Evolutionary conservation across 129 eudicot species (phyloP).

Genomic region (Tagetes patula): DNA sequence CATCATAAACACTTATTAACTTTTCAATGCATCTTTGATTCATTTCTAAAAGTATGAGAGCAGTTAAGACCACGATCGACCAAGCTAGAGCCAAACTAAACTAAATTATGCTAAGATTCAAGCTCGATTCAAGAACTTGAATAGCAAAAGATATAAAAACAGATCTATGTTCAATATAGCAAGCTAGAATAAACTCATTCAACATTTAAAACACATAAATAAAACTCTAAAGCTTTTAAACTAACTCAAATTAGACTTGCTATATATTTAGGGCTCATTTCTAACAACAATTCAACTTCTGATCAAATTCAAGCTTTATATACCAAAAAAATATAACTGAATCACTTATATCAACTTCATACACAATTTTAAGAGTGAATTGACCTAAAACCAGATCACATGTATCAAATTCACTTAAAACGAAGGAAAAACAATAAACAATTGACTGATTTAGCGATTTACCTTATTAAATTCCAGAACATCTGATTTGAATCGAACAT

Average conservation of each 20-base stretch:
- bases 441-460: no score
- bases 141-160: neutral
- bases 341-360: neutral
- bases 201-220: neutral
- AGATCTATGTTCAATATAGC: conserved; percentile 3
- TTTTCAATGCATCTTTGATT: neutral
- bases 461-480: conserved; percentile 91
- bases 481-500: conserved; percentile 81
- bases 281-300: neutral
- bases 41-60: neutral
- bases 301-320: neutral
- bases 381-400: neutral
- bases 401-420: neutral
- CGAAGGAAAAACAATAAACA: neutral
- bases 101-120: neutral
- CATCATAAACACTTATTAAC: neutral
- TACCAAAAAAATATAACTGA: neutral
- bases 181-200: neutral
- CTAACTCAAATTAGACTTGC: neutral
- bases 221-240: neutral
- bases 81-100: conserved; percentile 1
- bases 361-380: neutral
- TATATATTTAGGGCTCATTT: neutral
- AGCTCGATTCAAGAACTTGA: neutral
- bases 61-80: neutral